These are phyloP conservation scores for Spizellomyces punctatus DNA, from an alignment of 192 early-diverging fungal genomes.

Conservation along the genomic window DNA sequence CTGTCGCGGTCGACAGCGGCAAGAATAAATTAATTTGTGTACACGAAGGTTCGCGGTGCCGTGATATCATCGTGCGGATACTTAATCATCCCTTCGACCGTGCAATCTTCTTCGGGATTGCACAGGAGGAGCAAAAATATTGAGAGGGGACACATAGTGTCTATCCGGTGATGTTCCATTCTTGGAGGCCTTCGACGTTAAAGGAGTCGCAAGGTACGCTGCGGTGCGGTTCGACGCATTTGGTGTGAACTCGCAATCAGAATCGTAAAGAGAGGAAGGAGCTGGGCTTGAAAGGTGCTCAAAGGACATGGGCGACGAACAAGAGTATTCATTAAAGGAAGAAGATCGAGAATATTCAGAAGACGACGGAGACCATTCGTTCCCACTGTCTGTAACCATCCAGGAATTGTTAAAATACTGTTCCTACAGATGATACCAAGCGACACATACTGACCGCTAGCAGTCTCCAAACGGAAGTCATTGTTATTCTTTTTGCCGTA, in stretches of 20 bases:
- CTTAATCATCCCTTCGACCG: no score
- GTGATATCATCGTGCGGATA: neutral
- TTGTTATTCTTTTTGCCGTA: neutral
- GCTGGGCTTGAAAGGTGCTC: constrained; percentile 4
- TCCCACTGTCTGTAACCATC: neutral
- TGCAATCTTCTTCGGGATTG: no score
- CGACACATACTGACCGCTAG: no score
- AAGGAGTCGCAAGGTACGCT: constrained; percentile 11
- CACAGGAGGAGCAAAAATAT: constrained; percentile 15
- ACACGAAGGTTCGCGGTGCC: neutral
- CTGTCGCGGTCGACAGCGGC: no score
- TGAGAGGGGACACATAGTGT: constrained; percentile 22
- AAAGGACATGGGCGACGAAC: constrained; percentile 10
- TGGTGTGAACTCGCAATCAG: constrained; percentile 2
- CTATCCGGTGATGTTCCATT: neutral
- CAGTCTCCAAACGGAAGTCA: no score
- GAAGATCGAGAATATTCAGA: neutral
- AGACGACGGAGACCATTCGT: constrained; percentile 1
- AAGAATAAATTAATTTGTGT: no score
- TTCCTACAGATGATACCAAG: no score
- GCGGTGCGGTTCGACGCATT: neutral
- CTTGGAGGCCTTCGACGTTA: neutral
- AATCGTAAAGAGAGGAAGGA: constrained; percentile 9
- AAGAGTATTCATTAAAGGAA: neutral
- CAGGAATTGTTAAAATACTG: neutral